These are phyloP conservation scores for Raffaelea ambrosiae DNA, from an alignment of 2,329 filamentous ascomycete species.

Conservation along the genomic window DNA sequence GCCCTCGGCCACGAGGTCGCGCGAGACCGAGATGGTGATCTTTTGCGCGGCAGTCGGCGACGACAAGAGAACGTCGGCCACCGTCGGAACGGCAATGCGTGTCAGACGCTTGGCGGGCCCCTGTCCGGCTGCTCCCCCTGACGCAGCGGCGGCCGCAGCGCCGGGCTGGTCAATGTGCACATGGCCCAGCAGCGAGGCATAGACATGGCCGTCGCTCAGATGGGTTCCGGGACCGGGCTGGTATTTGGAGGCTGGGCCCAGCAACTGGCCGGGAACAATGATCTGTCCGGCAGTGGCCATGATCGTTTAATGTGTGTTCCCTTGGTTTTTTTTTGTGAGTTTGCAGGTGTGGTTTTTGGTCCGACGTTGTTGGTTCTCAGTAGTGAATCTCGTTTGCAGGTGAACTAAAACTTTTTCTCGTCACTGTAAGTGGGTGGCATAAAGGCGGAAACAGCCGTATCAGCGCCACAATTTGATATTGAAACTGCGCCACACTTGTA, in stretches of 20 bases:
- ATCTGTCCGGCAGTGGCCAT: constrained; percentile 21
- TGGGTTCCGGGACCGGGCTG: constrained; percentile 76
- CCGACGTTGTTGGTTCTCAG: too few relatives aligned
- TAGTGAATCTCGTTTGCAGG: too few relatives aligned
- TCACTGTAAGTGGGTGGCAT: too few relatives aligned
- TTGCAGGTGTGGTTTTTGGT: too few relatives aligned
- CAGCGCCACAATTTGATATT: too few relatives aligned
- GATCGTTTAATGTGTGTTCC: too few relatives aligned
- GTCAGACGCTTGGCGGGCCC: constrained; percentile 48
- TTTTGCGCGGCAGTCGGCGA: constrained; percentile 33
- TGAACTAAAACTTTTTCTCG: too few relatives aligned
- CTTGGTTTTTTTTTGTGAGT: too few relatives aligned
- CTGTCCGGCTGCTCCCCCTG: neutral
- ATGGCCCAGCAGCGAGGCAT: constrained; percentile 73
- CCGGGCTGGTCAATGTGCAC: constrained; percentile 46
- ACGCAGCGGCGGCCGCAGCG: neutral
- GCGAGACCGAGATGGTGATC: constrained; percentile 49
- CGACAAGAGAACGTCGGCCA: constrained; percentile 31
- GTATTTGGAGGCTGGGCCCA: constrained; percentile 61
- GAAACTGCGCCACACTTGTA: too few relatives aligned
- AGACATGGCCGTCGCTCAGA: constrained; percentile 64
- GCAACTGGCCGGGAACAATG: constrained; percentile 72
- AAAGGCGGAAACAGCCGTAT: too few relatives aligned
- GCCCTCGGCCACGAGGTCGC: constrained; percentile 24
- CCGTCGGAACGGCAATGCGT: constrained; percentile 37